Evolutionary conservation across 1,284 basidiomycete species (phyloP).

Genomic region (Rhodotorula sp.): DNA sequence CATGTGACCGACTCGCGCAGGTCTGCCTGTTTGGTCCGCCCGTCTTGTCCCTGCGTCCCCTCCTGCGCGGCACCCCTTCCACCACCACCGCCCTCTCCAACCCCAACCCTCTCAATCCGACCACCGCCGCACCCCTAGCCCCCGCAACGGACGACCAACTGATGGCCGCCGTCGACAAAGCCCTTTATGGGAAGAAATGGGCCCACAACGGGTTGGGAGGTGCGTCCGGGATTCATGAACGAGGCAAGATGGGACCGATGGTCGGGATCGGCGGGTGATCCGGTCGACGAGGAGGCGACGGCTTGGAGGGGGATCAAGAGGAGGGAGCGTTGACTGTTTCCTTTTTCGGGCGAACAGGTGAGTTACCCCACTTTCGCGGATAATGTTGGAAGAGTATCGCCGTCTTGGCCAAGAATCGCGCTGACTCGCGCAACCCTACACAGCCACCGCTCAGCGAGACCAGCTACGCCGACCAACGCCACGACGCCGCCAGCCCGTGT

Average conservation of each 20-base stretch:
- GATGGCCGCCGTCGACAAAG: slow-evolving; percentile 61
- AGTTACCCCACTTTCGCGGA: no score
- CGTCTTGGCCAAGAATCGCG: no score
- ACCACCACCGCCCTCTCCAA: neutral
- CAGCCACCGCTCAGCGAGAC: no score
- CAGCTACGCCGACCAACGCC: neutral
- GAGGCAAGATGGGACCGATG: slow-evolving; percentile 73
- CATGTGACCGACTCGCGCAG: slow-evolving; percentile 49
- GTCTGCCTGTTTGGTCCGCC: slow-evolving; percentile 83
- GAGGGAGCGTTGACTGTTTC: neutral
- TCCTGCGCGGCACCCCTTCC: slow-evolving; percentile 55
- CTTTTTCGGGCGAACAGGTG: slow-evolving; percentile 12
- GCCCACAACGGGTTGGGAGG: slow-evolving; percentile 79
- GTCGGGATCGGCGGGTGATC: slow-evolving; percentile 70
- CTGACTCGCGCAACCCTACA: no score
- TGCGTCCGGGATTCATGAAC: slow-evolving; percentile 60
- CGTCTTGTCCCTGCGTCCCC: slow-evolving; percentile 75
- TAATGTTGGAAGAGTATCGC: no score
- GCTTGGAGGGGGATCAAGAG: neutral
- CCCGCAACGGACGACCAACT: slow-evolving; percentile 59
- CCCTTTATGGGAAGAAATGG: slow-evolving; percentile 72
- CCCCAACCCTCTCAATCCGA: neutral
- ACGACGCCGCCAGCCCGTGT: neutral
- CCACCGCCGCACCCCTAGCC: slow-evolving; percentile 53
- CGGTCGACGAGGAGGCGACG: neutral